Percentiles rank a stretch among this genome's conserved stretches.
phyloP scores from a whole-genome alignment of 345 rosid species.

The Euphorbia tirucalli region DNA sequence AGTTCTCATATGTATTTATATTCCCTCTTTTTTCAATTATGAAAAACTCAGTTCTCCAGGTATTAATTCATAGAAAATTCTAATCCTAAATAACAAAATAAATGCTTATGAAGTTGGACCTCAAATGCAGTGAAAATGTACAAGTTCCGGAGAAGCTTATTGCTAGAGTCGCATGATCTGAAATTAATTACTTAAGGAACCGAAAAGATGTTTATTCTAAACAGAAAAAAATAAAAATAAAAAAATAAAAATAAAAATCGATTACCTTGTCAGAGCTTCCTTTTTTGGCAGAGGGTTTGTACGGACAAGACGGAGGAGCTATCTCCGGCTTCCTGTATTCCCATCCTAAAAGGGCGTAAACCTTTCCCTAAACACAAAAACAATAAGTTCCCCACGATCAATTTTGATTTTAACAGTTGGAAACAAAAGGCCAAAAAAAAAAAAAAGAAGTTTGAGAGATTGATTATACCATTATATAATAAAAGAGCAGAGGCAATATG shows the following conservation, averaged over 20 bases:
- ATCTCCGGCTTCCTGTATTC: constrained; percentile 89
- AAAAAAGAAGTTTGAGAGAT: not conserved
- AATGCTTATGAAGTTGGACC: not conserved
- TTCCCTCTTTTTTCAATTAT: not conserved
- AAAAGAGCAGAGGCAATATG: constrained; percentile 62
- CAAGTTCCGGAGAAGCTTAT: not conserved
- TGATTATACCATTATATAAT: constrained; percentile 55
- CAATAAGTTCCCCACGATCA: not conserved
- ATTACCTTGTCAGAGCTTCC: constrained; percentile 46
- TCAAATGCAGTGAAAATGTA: not conserved
- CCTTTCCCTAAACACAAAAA: constrained; percentile 49
- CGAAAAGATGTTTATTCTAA: too few species aligned
- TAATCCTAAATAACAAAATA: not conserved
- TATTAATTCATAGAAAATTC: not conserved
- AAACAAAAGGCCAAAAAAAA: not conserved
- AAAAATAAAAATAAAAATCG: not conserved
- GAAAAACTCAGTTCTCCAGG: not conserved
- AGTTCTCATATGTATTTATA: too few species aligned
- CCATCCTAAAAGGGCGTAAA: constrained; percentile 80
- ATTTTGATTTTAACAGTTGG: not conserved
- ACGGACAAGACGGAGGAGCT: constrained; percentile 83
- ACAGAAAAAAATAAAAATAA: too few species aligned
- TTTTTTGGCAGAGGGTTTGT: constrained; percentile 49
- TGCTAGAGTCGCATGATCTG: not conserved
- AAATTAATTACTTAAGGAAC: not conserved